Evolutionary conservation across 1,284 basidiomycete species (phyloP).

Genomic region (Malassezia equina): DNA sequence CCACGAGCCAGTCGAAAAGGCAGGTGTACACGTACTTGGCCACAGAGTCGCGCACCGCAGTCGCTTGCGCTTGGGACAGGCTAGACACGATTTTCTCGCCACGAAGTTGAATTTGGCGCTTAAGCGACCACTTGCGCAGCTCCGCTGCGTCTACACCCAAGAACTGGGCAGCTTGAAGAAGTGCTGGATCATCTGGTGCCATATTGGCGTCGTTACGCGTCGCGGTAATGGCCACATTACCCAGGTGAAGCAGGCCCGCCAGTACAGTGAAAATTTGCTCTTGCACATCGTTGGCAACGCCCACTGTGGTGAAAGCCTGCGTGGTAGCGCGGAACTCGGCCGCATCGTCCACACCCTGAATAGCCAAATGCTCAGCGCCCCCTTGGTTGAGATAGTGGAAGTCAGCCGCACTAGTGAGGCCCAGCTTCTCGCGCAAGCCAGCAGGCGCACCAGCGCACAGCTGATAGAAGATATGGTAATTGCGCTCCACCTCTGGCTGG

Average conservation of each 20-base stretch:
- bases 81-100: slow-evolving; percentile 88
- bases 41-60: slow-evolving; percentile 90
- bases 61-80: slow-evolving; percentile 76
- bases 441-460: slow-evolving; percentile 90
- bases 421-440: slow-evolving; percentile 89
- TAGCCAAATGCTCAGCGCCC: slow-evolving; percentile 69
- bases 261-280: slow-evolving; percentile 95
- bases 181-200: slow-evolving; percentile 71
- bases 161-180: slow-evolving; percentile 73
- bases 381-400: slow-evolving; percentile 92
- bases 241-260: slow-evolving; percentile 85
- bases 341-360: slow-evolving; percentile 82
- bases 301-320: slow-evolving; percentile 86
- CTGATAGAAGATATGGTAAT: slow-evolving; percentile 99
- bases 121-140: slow-evolving; percentile 97
- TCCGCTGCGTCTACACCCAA: slow-evolving; percentile 82
- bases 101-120: slow-evolving; percentile 90
- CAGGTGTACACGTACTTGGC: slow-evolving; percentile 98
- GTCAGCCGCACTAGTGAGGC: slow-evolving; percentile 70
- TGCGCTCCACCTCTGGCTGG: slow-evolving; percentile 82
- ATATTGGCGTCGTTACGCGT: slow-evolving; percentile 72
- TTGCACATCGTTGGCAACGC: slow-evolving; percentile 90
- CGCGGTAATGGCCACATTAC: slow-evolving; percentile 82
- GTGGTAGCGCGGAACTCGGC: slow-evolving; percentile 91
- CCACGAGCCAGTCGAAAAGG: slow-evolving; percentile 96